A percentile compares a stretch with the other conserved stretches of the same genome.
Conservation (phyloP, 306 rosid species). For the Acmispon strigosus region DNA sequence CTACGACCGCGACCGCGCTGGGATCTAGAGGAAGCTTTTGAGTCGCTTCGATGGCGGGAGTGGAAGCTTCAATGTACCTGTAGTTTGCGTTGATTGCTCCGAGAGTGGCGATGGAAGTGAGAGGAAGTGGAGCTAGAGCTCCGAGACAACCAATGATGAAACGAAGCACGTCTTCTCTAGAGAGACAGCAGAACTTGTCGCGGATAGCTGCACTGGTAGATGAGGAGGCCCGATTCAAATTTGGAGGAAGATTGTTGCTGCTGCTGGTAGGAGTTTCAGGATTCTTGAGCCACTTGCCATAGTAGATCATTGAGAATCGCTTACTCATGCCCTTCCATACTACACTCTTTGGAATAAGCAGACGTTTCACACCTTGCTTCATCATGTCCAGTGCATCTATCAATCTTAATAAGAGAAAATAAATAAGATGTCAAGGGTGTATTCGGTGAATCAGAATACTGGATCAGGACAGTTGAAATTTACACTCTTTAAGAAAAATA, state of each 20-base stretch:
- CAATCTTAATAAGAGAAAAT: conserved; percentile 44
- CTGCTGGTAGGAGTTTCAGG: conserved; percentile 46
- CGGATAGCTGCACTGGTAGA: conserved; percentile 34
- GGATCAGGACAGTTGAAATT: neutral
- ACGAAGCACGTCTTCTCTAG: conserved; percentile 96
- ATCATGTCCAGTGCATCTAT: conserved; percentile 97
- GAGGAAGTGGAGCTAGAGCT: conserved; percentile 94
- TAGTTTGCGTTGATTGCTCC: conserved; percentile 74
- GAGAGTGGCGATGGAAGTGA: conserved; percentile 68
- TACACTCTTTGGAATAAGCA: conserved; percentile 79
- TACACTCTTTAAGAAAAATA: neutral
- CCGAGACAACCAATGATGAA: conserved; percentile 95
- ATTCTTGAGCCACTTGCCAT: conserved; percentile 89
- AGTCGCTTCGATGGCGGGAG: conserved; percentile 60
- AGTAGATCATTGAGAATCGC: conserved; percentile 85
- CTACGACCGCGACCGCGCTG: conserved; percentile 73
- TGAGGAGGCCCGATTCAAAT: conserved; percentile 48
- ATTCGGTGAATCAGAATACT: neutral
- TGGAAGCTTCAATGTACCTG: conserved; percentile 55
- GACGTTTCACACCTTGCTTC: conserved; percentile 92
- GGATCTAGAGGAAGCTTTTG: conserved; percentile 66
- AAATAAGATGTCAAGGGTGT: neutral
- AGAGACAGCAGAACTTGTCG: conserved; percentile 80
- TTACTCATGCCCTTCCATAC: conserved; percentile 98
- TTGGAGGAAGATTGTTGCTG: conserved; percentile 44